A percentile compares a stretch with the other conserved stretches of the same genome.
phyloP scores from a whole-genome alignment of 2,329 filamentous ascomycete genomes.

The Coniochaeta ligniaria region DNA sequence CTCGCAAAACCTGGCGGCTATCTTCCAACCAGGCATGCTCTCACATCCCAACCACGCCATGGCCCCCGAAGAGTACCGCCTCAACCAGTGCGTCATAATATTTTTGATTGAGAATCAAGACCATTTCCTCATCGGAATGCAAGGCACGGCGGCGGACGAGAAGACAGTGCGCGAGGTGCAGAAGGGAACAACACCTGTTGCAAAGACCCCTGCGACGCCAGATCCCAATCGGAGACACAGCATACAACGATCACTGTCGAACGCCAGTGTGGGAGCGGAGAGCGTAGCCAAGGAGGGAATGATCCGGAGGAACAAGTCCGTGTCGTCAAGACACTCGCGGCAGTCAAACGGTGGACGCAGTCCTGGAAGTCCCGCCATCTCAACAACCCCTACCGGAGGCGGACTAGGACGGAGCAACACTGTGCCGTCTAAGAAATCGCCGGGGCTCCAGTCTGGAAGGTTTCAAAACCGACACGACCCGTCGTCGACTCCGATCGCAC shows the following conservation, averaged over 20 bases:
- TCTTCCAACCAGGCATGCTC: slow-evolving; percentile 94
- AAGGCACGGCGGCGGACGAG: slow-evolving; percentile 94
- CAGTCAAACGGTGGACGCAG: slow-evolving; percentile 65
- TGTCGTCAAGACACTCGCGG: slow-evolving; percentile 80
- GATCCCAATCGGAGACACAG: slow-evolving; percentile 46
- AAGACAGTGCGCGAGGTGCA: slow-evolving; percentile 57
- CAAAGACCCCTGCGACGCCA: slow-evolving; percentile 39
- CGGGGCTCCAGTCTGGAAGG: slow-evolving; percentile 59
- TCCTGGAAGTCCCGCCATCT: slow-evolving; percentile 55
- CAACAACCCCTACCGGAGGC: slow-evolving; percentile 49
- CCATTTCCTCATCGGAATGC: slow-evolving; percentile 97
- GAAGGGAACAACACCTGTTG: slow-evolving; percentile 62
- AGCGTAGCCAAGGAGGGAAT: slow-evolving; percentile 76
- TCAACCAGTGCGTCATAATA: slow-evolving; percentile 95
- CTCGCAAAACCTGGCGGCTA: slow-evolving; percentile 86
- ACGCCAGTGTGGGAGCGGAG: slow-evolving; percentile 80
- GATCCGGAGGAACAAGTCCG: slow-evolving; percentile 81
- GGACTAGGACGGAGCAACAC: slow-evolving; percentile 72
- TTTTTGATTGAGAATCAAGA: slow-evolving; percentile 99
- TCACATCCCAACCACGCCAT: slow-evolving; percentile 94
- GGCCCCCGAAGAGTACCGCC: slow-evolving; percentile 85
- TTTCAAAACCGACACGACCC: slow-evolving; percentile 39
- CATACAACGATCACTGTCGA: slow-evolving; percentile 72
- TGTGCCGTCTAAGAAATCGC: slow-evolving; percentile 83
- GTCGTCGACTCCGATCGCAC: slow-evolving; percentile 20